Base-by-base conservation (phyloP, 2,329 filamentous ascomycete genomes). In the Pyricularia pennisetigena region DNA sequence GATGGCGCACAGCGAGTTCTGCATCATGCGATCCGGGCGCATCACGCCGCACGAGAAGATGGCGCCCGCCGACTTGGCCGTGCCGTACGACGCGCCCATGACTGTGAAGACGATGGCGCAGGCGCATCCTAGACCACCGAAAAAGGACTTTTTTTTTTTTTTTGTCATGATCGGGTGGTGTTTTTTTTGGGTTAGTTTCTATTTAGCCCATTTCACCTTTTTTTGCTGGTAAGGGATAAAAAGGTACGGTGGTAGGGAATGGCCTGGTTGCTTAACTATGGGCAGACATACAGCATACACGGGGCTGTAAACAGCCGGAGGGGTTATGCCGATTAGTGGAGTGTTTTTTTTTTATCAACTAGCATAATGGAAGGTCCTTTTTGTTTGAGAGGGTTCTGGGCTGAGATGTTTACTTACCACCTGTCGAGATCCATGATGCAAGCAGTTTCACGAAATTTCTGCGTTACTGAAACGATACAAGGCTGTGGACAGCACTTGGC, bases 1-100 rank as follows among this genome's bases (percentile, higher is more conserved):
- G 88, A 99, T 97, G 82, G 97, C 94, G 79, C 94, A 94, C 73
- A 98, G 94, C 80, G 97, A 97, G 87, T 97, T 98, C 90, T 97
- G 97, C 80, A 98, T 94, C 80, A 98, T 97, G 81, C 97, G 84
- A 80, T 98, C 94, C 79, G 94, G 94, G 81, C 94, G 88, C 75
- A 98, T 88, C 76, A 98, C 94, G 90, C 94, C 94, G 90, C 97
- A 97, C 74, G 93, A 91, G 75, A 92, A 93, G 79, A 98, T 97
- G 87, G 94, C 94, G 75, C 97, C 94, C 84, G 94, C 94, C 78
- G 94, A 95, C 88, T 98, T 98, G 79, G 94, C 94, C 75, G 94
- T 98, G 82, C 94, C 94, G 83, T 98, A 98, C 75, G 94, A 93
- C 78, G 94, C 94, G 80, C 94, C 82, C 49, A 84, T 74, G 73